Conservation (phyloP, 2,329 filamentous ascomycete genomes). For the Trichoderma sp. region DNA sequence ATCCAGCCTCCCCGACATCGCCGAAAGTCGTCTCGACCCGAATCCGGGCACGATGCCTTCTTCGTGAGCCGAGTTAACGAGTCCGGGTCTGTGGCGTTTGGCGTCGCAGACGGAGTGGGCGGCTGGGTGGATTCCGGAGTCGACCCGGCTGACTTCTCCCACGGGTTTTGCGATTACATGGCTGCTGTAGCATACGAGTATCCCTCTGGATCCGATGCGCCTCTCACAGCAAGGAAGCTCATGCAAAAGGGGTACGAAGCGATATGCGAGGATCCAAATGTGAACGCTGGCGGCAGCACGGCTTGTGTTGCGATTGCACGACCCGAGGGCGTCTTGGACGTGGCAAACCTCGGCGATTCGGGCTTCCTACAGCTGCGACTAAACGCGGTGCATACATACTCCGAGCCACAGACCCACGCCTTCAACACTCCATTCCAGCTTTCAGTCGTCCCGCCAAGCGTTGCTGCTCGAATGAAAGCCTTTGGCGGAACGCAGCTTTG, state of each 20-base stretch:
- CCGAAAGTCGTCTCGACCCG: conserved; percentile 58
- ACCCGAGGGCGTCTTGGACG: conserved; percentile 74
- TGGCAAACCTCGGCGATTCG: conserved; percentile 94
- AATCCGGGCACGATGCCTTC: conserved; percentile 93
- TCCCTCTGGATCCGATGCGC: conserved; percentile 41
- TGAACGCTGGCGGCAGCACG: conserved; percentile 86
- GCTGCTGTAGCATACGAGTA: conserved; percentile 71
- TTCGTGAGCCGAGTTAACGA: conserved; percentile 84
- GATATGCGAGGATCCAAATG: conserved; percentile 72
- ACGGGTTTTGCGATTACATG: conserved; percentile 93
- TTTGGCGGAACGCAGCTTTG: conserved; percentile 83
- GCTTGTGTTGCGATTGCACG: conserved; percentile 83
- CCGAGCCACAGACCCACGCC: conserved; percentile 86
- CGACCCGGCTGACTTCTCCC: conserved; percentile 93
- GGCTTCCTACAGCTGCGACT: conserved; percentile 86
- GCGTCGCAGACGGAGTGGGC: conserved; percentile 91
- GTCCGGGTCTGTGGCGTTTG: conserved; percentile 75
- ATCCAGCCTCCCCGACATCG: conserved; percentile 53
- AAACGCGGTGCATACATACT: conserved; percentile 82
- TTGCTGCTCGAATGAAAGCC: conserved; percentile 76
- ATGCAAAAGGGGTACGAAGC: conserved; percentile 85
- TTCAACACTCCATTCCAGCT: conserved; percentile 98
- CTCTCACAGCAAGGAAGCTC: conserved; percentile 67
- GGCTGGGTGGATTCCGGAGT: conserved; percentile 93
- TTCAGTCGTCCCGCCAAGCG: conserved; percentile 79